Percentiles rank a stretch among this genome's conserved stretches.
Conservation (phyloP, 257 asterid genomes). For the Solanum okadae region DNA sequence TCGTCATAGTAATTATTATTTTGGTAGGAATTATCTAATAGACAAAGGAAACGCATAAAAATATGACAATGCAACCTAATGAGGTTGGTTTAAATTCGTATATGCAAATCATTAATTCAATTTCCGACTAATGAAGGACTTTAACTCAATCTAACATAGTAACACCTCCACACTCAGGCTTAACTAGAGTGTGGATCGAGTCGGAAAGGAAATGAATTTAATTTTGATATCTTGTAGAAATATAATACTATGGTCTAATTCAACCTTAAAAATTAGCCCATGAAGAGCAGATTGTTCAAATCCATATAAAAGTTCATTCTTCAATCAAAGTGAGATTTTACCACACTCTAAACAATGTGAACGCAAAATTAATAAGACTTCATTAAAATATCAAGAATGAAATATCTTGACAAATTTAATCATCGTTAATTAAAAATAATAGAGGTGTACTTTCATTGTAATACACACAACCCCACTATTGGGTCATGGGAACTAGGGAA, state of each 20-base stretch:
- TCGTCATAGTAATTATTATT: neutral
- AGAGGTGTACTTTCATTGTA: neutral
- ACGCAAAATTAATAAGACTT: neutral
- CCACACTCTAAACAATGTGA: neutral
- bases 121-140: neutral
- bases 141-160: neutral
- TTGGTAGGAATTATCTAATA: neutral
- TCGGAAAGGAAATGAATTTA: accelerated
- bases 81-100: too few relatives aligned
- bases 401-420: neutral
- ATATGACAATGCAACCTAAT: too few relatives aligned
- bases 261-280: neutral
- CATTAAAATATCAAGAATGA: neutral
- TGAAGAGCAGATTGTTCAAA: accelerated
- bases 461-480: neutral
- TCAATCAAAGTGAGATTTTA: neutral
- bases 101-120: too few relatives aligned
- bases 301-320: neutral
- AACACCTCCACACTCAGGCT: neutral
- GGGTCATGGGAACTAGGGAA: neutral
- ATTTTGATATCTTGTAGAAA: neutral
- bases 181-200: accelerated
- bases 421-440: neutral
- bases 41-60: neutral
- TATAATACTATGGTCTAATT: neutral